Evolutionary conservation across 345 rosid species (phyloP), one percentile per base, ranked within the genome.

Genomic region (Cardamine chenopodiifolia): DNA sequence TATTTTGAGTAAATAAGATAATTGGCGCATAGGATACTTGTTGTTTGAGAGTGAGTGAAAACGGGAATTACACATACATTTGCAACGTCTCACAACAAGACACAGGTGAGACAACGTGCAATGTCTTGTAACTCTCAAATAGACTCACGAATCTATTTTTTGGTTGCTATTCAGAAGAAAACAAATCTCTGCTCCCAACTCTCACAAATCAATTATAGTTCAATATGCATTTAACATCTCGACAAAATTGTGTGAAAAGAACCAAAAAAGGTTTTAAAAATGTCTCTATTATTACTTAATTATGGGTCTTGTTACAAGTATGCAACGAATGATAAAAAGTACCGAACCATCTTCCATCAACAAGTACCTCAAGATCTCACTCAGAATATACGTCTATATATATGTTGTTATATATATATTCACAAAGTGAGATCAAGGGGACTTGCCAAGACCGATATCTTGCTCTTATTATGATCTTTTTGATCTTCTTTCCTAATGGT

Each of bases 381-480:
- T 87, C 66, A 82, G 84, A 85, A 86, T 71, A 59, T 67, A n/a
- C 19, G 20, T 79, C 73, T 71, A 73, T 74, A 75, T 19, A 35
- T 48, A 18, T 47, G 8, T 74, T 73, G 57, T 65, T 49, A 67
- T 68, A 19, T 85, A 40, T 54, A 50, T 68, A 35, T 88, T 90
- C 96, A 88, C 62, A 90, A 77, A 87, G 96, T 88, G 84, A 90
- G 98, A 85, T 92, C 93, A 70, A 84, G 90, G 77, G 88, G 82
- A 90, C 91, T 88, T 71, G 86, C 80, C 73, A 66, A 68, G 70
- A 68, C 79, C 66, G 80, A 70, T 62, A 70, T 71, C 82, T 80
- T 81, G 52, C 80, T 66, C 54, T 64, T 75, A 54, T 70, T 74
- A 62, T 62, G 29, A 44, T 65, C 48, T 70, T 74, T 72, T 75